Percentiles rank a stretch among this genome's conserved stretches.
Evolutionary conservation across 2,329 filamentous ascomycete species (phyloP).

Genomic region (Ophiocordyceps camponoti-saundersi): DNA sequence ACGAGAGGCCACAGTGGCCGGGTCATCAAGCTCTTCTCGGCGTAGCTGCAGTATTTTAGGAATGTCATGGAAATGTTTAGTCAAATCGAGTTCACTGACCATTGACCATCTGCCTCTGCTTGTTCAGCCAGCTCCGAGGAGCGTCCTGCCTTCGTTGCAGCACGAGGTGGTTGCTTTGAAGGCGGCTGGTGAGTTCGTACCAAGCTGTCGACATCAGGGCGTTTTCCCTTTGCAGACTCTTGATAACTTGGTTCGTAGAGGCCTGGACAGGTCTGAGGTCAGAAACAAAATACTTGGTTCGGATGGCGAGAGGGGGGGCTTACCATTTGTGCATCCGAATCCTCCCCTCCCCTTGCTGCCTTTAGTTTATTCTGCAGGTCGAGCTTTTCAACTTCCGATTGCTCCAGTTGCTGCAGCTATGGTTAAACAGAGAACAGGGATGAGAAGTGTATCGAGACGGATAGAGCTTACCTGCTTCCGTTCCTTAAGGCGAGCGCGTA

Average conservation of each 20-base stretch:
- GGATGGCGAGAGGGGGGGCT: not conserved
- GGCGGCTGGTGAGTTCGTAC: constrained; percentile 63
- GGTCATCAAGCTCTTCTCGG: constrained; percentile 18
- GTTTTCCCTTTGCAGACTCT: constrained; percentile 62
- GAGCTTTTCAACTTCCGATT: constrained; percentile 36
- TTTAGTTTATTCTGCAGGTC: constrained; percentile 39
- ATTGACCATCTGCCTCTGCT: constrained; percentile 59
- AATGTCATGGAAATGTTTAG: constrained; percentile 23
- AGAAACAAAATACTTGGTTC: not conserved
- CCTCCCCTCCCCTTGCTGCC: constrained; percentile 29
- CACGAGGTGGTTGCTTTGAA: constrained; percentile 72
- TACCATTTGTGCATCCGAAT: constrained; percentile 35
- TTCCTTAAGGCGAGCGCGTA: constrained; percentile 35
- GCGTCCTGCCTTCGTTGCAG: constrained; percentile 58
- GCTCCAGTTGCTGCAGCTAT: constrained; percentile 34
- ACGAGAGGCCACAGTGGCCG: not conserved
- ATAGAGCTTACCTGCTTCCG: constrained; percentile 38
- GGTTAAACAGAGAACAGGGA: not conserved
- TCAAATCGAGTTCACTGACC: constrained; percentile 28
- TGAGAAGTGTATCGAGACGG: not conserved
- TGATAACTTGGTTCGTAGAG: constrained; percentile 37
- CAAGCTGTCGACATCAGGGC: constrained; percentile 66
- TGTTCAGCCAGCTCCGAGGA: constrained; percentile 70
- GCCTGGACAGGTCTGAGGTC: constrained; percentile 17
- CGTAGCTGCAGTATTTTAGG: constrained; percentile 23